Base-by-base conservation (phyloP, 2,329 filamentous ascomycete species). In the Penicillium sp. region DNA sequence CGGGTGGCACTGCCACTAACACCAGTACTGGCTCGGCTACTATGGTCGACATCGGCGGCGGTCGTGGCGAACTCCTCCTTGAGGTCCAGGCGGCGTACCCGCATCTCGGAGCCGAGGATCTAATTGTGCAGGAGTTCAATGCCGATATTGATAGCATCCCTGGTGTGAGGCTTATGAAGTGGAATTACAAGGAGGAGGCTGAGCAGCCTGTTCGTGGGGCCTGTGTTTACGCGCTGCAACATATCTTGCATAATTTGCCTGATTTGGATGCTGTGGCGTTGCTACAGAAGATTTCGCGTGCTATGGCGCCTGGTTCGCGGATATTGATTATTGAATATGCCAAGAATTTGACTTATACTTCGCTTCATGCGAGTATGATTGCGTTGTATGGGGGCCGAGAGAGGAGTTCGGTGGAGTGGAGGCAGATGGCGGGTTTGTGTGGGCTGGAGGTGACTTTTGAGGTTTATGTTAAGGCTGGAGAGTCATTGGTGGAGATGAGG, bases 11-110 rank as follows among this genome's bases (percentile, higher is more conserved):
- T 27, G 1, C 17, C 17, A 45, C 21, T 9, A 8, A n/a, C 6
- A 15, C 59, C 3, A 54, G 64, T 7, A 38, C 64, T 12, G 62
- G 56, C 1, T 54, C 63, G 0, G 51, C 66, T 21, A 63, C 64
- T 4, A 69, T 75, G 59, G 73, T 76, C 0, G 74, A 76, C 50
- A 75, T 76, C 13, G 74, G 73, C 1, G 74, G 74, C 4, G 73
- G 74, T 12, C 67, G 69, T 15, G 74, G 74, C 3, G 71, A 75
- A 40, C 63, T 75, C 41, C 68, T 76, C 3, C 67, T 75, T 4
- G 72, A 76, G 48, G 62, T 76, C 41, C 70, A 75, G 50, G 65
- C 66, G n/a, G 65, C 64, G 1, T 75, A 69, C 48, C 70, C 74
- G 0, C 62, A 69, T 13, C 64, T 75, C 1, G 19, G 46, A 6